Evolutionary conservation across 331 rosid species (phyloP).

Genomic region (Cydonia oblonga): DNA sequence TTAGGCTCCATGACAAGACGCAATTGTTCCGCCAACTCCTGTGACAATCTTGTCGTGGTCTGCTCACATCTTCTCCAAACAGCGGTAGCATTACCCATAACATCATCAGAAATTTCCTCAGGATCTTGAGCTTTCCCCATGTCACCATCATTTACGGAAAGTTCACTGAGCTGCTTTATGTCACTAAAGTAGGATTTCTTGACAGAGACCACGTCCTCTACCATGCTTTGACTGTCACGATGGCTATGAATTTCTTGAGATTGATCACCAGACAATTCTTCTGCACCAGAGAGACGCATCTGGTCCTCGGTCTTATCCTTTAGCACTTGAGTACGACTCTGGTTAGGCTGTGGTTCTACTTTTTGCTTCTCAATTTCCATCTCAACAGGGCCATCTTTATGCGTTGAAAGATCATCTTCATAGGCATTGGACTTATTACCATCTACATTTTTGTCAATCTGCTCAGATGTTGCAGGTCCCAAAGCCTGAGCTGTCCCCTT

Average conservation of each 20-base stretch:
- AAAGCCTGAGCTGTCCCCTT: slow-evolving; percentile 77
- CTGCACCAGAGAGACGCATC: slow-evolving; percentile 25
- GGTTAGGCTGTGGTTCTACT: slow-evolving; percentile 26
- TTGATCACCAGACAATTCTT: slow-evolving; percentile 33
- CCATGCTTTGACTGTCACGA: slow-evolving; percentile 17
- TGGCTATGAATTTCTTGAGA: slow-evolving; percentile 17
- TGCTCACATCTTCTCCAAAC: slow-evolving; percentile 71
- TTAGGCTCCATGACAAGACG: slow-evolving; percentile 90
- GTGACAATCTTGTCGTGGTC: slow-evolving; percentile 62
- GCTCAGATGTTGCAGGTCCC: slow-evolving; percentile 86
- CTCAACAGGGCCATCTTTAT: slow-evolving; percentile 23
- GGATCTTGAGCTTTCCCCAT: slow-evolving; percentile 53
- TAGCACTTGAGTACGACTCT: slow-evolving; percentile 19
- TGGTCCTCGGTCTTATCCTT: slow-evolving; percentile 35
- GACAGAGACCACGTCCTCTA: slow-evolving; percentile 54
- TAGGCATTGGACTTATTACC: slow-evolving; percentile 26
- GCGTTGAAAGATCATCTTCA: slow-evolving; percentile 25
- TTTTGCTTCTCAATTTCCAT: slow-evolving; percentile 45
- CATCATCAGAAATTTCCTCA: slow-evolving; percentile 26
- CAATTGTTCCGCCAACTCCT: slow-evolving; percentile 79
- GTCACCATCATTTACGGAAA: slow-evolving; percentile 44
- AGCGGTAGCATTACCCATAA: slow-evolving; percentile 34
- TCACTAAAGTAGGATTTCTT: slow-evolving; percentile 36
- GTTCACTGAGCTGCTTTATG: slow-evolving; percentile 30
- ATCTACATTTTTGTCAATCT: slow-evolving; percentile 45